Conservation (phyloP, 1,139 yeast genomes). For the Taiozyma sp. region DNA sequence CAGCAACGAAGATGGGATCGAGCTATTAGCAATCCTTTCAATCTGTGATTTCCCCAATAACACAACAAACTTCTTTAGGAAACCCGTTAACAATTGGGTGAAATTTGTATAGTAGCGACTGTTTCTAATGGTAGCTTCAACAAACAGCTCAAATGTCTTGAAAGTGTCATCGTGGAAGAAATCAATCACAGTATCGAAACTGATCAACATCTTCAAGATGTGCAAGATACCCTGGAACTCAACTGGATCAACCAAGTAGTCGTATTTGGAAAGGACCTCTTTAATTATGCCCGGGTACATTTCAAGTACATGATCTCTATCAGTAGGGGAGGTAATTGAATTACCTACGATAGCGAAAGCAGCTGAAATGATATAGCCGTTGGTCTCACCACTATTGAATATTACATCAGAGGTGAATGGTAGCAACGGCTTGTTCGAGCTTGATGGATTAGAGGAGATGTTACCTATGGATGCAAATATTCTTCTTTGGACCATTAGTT, state of each 20-base stretch:
- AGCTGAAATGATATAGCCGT: slow-evolving; percentile 22
- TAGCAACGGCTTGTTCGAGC: slow-evolving; percentile 10
- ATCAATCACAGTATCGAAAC: slow-evolving; percentile 10
- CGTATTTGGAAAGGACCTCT: slow-evolving; percentile 11
- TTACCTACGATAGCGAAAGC: slow-evolving; percentile 22
- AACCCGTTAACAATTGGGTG: slow-evolving; percentile 8
- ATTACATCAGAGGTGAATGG: neutral
- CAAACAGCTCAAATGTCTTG: slow-evolving; percentile 5
- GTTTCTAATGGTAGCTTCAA: slow-evolving; percentile 22
- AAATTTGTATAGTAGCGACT: slow-evolving; percentile 21
- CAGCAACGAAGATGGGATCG: slow-evolving; percentile 6
- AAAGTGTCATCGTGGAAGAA: slow-evolving; percentile 10
- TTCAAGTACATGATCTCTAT: slow-evolving; percentile 16
- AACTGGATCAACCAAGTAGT: slow-evolving; percentile 20
- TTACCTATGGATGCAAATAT: slow-evolving; percentile 21
- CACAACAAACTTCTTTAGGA: slow-evolving; percentile 20
- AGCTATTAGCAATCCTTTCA: neutral
- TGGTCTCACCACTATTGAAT: slow-evolving; percentile 5
- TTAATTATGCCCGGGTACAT: slow-evolving; percentile 15
- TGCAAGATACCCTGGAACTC: slow-evolving; percentile 24
- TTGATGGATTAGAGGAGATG: slow-evolving; percentile 20
- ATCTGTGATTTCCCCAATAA: slow-evolving; percentile 8
- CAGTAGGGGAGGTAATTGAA: slow-evolving; percentile 17
- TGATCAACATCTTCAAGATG: slow-evolving; percentile 14
- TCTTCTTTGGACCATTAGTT: slow-evolving; percentile 16